These are phyloP conservation scores for Cryptosporidium canis DNA, from an alignment of 169 alveolate genomes.

Conservation along the genomic window DNA sequence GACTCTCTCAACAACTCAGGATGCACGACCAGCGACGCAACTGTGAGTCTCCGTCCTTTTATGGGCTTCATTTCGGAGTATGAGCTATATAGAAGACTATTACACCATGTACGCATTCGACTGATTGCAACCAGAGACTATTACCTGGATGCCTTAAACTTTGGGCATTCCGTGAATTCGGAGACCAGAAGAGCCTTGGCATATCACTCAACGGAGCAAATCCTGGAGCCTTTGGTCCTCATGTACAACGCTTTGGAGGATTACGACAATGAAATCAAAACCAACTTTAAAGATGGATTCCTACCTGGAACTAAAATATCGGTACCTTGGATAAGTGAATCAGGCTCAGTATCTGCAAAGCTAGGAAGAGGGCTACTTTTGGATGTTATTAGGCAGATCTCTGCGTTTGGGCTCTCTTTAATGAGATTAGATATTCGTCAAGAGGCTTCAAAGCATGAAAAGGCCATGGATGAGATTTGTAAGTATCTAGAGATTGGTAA, in stretches of 20 bases:
- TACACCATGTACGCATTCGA: slow-evolving; percentile 40
- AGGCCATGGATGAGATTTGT: slow-evolving; percentile 79
- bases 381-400: slow-evolving; percentile 78
- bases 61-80: slow-evolving; percentile 66
- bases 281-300: slow-evolving; percentile 71
- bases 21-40: slow-evolving; percentile 53
- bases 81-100: slow-evolving; percentile 40
- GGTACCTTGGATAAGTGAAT: slow-evolving; percentile 31
- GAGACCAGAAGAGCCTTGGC: slow-evolving; percentile 68
- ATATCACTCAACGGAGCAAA: slow-evolving; percentile 75
- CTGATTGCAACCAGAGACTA: slow-evolving; percentile 57
- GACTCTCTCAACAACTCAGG: slow-evolving; percentile 10
- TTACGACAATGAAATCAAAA: slow-evolving; percentile 76
- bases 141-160: slow-evolving; percentile 55
- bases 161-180: slow-evolving; percentile 57
- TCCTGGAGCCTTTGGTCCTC: slow-evolving; percentile 78
- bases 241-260: slow-evolving; percentile 79
- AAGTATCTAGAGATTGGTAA: slow-evolving; percentile 75
- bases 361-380: slow-evolving; percentile 75
- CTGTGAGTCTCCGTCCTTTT: slow-evolving; percentile 57
- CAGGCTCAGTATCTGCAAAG: slow-evolving; percentile 35
- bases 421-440: slow-evolving; percentile 84
- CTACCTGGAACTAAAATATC: slow-evolving; percentile 14
- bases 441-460: slow-evolving; percentile 81
- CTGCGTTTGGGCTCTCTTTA: slow-evolving; percentile 82